Percentiles rank a stretch among this genome's conserved stretches.
These are phyloP conservation scores for Wickerhamomyces chaumierensis DNA, from an alignment of 805 yeast genomes.

Conservation along the genomic window DNA sequence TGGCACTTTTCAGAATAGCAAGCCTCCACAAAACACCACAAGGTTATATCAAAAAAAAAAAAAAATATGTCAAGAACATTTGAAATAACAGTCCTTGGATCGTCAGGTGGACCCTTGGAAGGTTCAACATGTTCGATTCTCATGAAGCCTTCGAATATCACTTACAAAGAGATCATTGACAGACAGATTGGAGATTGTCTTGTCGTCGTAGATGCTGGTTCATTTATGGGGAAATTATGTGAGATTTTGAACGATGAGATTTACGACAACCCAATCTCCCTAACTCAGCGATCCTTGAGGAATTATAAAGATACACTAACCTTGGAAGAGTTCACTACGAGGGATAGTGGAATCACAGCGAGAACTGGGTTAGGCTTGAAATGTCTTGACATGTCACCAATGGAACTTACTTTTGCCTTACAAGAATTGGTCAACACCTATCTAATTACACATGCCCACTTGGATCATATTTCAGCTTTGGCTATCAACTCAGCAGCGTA, in stretches of 20 bases:
- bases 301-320: constrained; percentile 3
- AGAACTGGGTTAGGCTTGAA: constrained; percentile 1
- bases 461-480: constrained; percentile 68
- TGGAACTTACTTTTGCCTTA: constrained; percentile 21
- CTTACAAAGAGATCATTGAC: constrained; percentile 28
- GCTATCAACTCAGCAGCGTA: constrained; percentile 62
- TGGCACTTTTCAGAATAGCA: too few relatives aligned
- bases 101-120: constrained; percentile 80
- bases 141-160: constrained; percentile 39
- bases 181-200: constrained; percentile 24
- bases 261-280: constrained; percentile 2
- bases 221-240: constrained; percentile 48
- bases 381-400: constrained; percentile 13
- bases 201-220: constrained; percentile 70
- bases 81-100: constrained; percentile 61
- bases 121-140: constrained; percentile 58
- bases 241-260: constrained; percentile 23
- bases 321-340: constrained; percentile 2
- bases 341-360: not conserved
- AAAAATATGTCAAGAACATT: too few relatives aligned
- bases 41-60: too few relatives aligned
- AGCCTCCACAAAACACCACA: too few relatives aligned
- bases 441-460: constrained; percentile 70
- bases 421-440: constrained; percentile 29
- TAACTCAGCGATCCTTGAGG: constrained; percentile 5